Percentiles rank a stretch among this genome's conserved stretches.
phyloP scores from a whole-genome alignment of 345 rosid species.

The Schrenkiella parvula region DNA sequence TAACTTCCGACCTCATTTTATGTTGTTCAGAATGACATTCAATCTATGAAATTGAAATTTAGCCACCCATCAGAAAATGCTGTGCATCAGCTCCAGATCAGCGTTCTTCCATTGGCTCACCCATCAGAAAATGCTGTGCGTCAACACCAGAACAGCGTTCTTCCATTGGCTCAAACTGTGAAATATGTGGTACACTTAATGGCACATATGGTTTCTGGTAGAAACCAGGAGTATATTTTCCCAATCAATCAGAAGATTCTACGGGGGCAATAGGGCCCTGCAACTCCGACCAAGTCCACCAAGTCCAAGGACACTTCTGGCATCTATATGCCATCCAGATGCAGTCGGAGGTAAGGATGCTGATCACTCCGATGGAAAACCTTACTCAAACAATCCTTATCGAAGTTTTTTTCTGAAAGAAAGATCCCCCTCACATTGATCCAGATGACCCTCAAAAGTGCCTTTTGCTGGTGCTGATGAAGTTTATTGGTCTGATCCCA shows the following conservation, averaged over 20 bases:
- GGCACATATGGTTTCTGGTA: conserved; percentile 47
- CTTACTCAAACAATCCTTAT: conserved; percentile 41
- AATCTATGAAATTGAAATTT: conserved; percentile 41
- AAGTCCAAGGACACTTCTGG: conserved; percentile 44
- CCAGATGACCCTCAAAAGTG: conserved; percentile 38
- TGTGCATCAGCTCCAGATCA: conserved; percentile 45
- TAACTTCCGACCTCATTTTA: conserved; percentile 35
- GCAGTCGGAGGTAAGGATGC: conserved; percentile 42
- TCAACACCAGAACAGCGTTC: conserved; percentile 45
- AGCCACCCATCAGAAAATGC: conserved; percentile 30
- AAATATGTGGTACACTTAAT: conserved; percentile 34
- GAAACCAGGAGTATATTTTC: conserved; percentile 37
- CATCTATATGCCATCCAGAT: conserved; percentile 44
- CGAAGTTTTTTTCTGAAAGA: conserved; percentile 3
- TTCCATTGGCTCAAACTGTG: conserved; percentile 33
- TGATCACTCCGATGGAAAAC: conserved; percentile 42
- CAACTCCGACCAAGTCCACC: conserved; percentile 44
- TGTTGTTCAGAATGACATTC: conserved; percentile 40
- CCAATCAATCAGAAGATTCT: conserved; percentile 43
- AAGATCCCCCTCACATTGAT: conserved; percentile 25
- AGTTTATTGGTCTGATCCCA: conserved; percentile 45
- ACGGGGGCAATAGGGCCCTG: conserved; percentile 36
- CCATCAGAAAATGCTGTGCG: conserved; percentile 28
- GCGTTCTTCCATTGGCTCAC: conserved; percentile 38
- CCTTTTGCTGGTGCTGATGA: conserved; percentile 32